These are phyloP conservation scores for Stephania cephalantha DNA, from an alignment of 164 flowering plant species.

Conservation along the genomic window DNA sequence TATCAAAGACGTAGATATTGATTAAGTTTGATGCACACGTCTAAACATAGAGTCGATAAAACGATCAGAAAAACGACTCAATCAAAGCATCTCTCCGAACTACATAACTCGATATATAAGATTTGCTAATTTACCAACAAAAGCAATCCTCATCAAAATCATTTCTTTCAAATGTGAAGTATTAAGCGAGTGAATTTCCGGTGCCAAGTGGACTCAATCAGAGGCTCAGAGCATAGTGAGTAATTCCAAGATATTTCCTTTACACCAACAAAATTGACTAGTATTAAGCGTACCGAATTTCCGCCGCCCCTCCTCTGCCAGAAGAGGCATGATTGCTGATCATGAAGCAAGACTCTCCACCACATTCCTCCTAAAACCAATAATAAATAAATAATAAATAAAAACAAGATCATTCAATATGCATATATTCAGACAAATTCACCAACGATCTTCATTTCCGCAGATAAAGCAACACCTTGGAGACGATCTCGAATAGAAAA, in stretches of 20 bases:
- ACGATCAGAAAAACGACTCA: too few species aligned
- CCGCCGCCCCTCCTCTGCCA: conserved; percentile 29
- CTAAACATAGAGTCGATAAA: too few species aligned
- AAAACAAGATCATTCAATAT: background rate
- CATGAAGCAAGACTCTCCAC: conserved; percentile 57
- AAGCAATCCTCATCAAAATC: too few species aligned
- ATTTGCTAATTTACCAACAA: background rate
- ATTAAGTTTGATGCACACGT: too few species aligned
- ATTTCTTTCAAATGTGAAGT: too few species aligned
- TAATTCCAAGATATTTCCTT: background rate
- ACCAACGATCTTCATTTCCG: background rate
- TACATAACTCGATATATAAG: background rate
- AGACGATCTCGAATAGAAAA: conserved; percentile 48
- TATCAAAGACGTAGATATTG: too few species aligned
- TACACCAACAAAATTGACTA: background rate
- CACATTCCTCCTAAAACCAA: conserved; percentile 48
- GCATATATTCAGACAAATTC: background rate
- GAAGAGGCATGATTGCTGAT: conserved; percentile 47
- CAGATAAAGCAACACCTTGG: conserved; percentile 32
- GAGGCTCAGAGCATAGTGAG: background rate
- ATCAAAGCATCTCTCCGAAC: too few species aligned
- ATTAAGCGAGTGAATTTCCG: background rate
- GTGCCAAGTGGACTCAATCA: too few species aligned
- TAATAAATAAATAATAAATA: background rate
- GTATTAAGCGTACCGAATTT: conserved; percentile 45